phyloP scores from a whole-genome alignment of 2,329 filamentous ascomycete species.

The Samsoniella hepiali region DNA sequence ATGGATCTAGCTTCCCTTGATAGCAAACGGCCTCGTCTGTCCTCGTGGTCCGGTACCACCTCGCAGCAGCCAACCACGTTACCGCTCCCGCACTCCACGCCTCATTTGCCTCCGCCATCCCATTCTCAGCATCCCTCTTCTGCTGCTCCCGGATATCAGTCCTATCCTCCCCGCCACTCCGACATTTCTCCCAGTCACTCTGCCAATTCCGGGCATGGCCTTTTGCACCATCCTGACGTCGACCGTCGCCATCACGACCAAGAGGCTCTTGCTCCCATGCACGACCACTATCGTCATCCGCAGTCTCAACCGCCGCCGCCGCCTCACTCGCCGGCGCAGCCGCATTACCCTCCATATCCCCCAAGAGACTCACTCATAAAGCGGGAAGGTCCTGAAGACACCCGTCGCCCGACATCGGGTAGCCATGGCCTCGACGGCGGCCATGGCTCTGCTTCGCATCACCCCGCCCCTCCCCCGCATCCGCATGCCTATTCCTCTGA shows the following conservation, averaged over 20 bases:
- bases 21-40: constrained; percentile 50
- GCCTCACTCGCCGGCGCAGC: constrained; percentile 45
- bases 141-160: constrained; percentile 23
- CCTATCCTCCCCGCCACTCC: constrained; percentile 28
- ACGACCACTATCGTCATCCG: constrained; percentile 46
- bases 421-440: constrained; percentile 40
- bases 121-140: constrained; percentile 37
- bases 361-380: constrained; percentile 54
- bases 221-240: constrained; percentile 38
- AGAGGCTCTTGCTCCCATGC: constrained; percentile 52
- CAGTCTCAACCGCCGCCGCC: constrained; percentile 26
- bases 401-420: constrained; percentile 52
- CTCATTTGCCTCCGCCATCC: constrained; percentile 35
- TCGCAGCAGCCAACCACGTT: constrained; percentile 25
- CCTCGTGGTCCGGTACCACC: constrained; percentile 41
- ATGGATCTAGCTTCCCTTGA: constrained; percentile 54
- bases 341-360: constrained; percentile 43
- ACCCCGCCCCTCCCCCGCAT: constrained; percentile 28
- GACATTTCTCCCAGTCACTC: constrained; percentile 21
- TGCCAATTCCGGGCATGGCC: constrained; percentile 29
- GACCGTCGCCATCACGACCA: constrained; percentile 57
- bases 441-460: constrained; percentile 31
- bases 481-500: constrained; percentile 40
- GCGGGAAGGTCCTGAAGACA: constrained; percentile 51
- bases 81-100: constrained; percentile 21